phyloP scores from a whole-genome alignment of 2,329 filamentous ascomycete species.

The Cladorrhinum sp. region DNA sequence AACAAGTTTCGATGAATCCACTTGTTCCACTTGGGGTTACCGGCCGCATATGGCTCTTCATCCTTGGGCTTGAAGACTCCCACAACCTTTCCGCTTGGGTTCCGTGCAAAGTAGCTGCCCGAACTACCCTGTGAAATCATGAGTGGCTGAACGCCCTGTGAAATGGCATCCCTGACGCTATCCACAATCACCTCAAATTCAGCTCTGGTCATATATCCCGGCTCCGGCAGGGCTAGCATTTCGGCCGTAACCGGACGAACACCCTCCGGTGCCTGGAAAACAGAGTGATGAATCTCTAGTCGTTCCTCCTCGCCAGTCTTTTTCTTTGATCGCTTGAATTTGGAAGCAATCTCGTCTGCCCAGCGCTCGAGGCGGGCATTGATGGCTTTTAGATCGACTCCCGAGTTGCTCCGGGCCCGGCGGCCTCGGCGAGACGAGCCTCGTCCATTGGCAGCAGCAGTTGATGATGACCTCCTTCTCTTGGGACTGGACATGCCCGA shows the following conservation, averaged over 20 bases:
- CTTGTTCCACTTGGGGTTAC: conserved; percentile 99
- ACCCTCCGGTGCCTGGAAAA: conserved; percentile 91
- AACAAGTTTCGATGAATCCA: conserved; percentile 99
- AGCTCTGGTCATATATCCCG: conserved; percentile 68
- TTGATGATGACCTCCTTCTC: conserved; percentile 32
- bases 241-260: conserved; percentile 76
- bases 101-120: conserved; percentile 95
- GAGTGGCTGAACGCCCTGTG: conserved; percentile 85
- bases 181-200: conserved; percentile 89
- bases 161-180: conserved; percentile 85
- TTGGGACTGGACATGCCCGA: conserved; percentile 59
- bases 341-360: conserved; percentile 96
- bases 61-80: conserved; percentile 99
- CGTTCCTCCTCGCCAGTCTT: conserved; percentile 74
- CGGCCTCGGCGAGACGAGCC: conserved; percentile 37
- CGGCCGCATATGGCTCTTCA: conserved; percentile 94
- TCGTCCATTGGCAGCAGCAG: conserved; percentile 9
- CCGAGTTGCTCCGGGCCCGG: conserved; percentile 68
- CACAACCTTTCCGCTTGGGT: conserved; percentile 87
- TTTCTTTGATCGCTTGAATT: conserved; percentile 85
- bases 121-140: conserved; percentile 98
- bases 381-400: conserved; percentile 96
- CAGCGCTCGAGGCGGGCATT: conserved; percentile 92
- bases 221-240: conserved; percentile 61
- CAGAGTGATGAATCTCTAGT: conserved; percentile 93